Conservation (phyloP, 208 protist species). For the Naegleria lovaniensis region DNA sequence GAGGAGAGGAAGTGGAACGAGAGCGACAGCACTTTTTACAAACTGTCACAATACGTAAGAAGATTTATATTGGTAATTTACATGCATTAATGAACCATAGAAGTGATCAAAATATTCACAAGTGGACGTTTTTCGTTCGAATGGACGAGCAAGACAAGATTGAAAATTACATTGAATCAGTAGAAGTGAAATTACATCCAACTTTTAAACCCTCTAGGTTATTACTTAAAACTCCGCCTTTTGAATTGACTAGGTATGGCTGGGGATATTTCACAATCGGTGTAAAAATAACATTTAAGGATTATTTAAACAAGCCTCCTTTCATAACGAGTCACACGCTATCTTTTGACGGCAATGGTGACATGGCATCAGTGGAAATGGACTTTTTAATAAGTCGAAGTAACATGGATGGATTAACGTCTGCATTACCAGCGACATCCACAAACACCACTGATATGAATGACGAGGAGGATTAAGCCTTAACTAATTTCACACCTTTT, state of each 20-base stretch:
- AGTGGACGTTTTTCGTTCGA: conserved; percentile 7
- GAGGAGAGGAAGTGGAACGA: not conserved
- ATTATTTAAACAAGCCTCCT: not conserved
- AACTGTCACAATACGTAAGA: not conserved
- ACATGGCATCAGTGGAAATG: not conserved
- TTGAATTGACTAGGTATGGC: conserved; percentile 9
- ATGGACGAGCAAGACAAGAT: not conserved
- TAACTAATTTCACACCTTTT: too few species aligned
- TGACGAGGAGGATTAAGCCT: too few species aligned
- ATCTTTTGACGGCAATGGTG: conserved; percentile 13
- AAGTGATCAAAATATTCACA: not conserved
- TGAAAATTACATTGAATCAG: not conserved
- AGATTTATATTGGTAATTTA: not conserved
- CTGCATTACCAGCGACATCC: too few species aligned
- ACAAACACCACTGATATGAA: too few species aligned
- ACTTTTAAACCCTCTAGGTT: not conserved
- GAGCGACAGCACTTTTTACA: not conserved
- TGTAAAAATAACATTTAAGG: not conserved
- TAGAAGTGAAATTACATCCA: conserved; percentile 5
- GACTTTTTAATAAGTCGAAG: not conserved
- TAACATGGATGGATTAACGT: not conserved
- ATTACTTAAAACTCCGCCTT: not conserved
- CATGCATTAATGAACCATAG: not conserved
- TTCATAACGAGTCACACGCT: not conserved
- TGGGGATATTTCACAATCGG: conserved; percentile 18